Base-by-base conservation (phyloP, 257 asterid genomes). In the Lycium ferocissimum region DNA sequence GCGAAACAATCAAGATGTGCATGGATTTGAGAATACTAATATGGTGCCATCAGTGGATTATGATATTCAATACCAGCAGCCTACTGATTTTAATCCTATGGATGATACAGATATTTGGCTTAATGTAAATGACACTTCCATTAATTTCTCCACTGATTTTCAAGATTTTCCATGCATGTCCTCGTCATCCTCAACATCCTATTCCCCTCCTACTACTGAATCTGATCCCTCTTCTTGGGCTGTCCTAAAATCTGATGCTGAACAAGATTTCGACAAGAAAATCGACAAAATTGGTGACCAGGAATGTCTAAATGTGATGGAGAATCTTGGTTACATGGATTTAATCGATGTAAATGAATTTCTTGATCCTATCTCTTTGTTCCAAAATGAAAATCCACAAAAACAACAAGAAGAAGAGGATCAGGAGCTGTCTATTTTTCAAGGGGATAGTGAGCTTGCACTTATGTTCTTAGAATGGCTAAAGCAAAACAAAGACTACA, bases 391-490 rank as follows among this genome's bases (percentile, higher is more conserved):
- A 2, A 85, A 89, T 85, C 85, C 85, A 49, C 54, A 49, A 49
- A 1, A 7, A 49, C 54, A 63, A 1, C 87, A 83, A 33, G 83
- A 59, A 20, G 79, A 83, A 2, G 86, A 84, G 0, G 90, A 49
- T 49, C 54, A 49, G 14, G 90, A 89, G 18, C 87, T 90, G 0
- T 84, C 84, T 75, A 91, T 93, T 51, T 84, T 95, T 0, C 89
- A 91, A 2, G 95, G 93, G 4, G 90, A 91, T 54, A 56, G 88
- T 67, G 99, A 95, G 85, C 92, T 95, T 1, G 92, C 94, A 0
- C 83, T 49, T 63, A 93, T 95, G 12, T 95, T 95, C 79, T 85
- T 95, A 57, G 98, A 94, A 22, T 95, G 99, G 99, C 80, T 95
- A 71, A 95, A 93, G 91, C 94, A 92, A 63, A 94, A 94, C 87